Base-by-base conservation (phyloP, 1,284 basidiomycete genomes). In the Ganoderma resinaceum region DNA sequence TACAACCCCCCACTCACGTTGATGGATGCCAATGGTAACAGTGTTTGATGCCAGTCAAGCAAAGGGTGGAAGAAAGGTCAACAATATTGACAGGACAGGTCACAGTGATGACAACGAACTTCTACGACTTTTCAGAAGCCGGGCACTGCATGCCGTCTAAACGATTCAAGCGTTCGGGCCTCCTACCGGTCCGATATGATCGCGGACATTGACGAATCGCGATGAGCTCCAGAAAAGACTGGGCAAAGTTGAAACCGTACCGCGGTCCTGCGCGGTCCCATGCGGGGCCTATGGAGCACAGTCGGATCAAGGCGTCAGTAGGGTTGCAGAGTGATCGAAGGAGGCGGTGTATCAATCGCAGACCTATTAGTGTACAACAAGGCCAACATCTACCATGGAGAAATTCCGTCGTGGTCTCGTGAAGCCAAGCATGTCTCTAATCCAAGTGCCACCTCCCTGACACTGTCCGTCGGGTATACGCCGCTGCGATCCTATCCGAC, bases 401-500 rank as follows among this genome's bases (percentile, higher is more conserved):
- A 42, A 42, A 52, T 11, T 26, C 23, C 9, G 52, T 29, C 49
- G 49, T 26, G n/a, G n/a, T n/a, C n/a, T n/a, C 49, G 26, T 52
- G 49, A 53, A 18, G 2, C 14, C 52, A 53, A 18, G 11, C 52
- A n/a, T 5, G 31, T 53, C 26, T 26, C 52, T 14, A 33, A 55
- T 55, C 26, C 12, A 26, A 29, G 8, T 11, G 11, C 55, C 61
- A n/a, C 11, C 55, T 29, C 26, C 11, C 18, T 29, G 55, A 35
- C 38, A 59, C 35, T 60, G 38, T 40, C 26, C 58, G 16, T 31
- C 20, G 37, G 38, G 38, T 33, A 16, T 42, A 59, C 55, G 23
- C 46, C 5, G 20, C 43, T n/a, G 16, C 40, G 8, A 18, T 18
- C 61, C 71, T 66, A 75, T 65, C 70, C 74, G 18, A 76, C 72